Percentiles rank a stretch among this genome's conserved stretches.
phyloP scores from a whole-genome alignment of 2,329 filamentous ascomycete species.

The Salinomyces thailandicus region DNA sequence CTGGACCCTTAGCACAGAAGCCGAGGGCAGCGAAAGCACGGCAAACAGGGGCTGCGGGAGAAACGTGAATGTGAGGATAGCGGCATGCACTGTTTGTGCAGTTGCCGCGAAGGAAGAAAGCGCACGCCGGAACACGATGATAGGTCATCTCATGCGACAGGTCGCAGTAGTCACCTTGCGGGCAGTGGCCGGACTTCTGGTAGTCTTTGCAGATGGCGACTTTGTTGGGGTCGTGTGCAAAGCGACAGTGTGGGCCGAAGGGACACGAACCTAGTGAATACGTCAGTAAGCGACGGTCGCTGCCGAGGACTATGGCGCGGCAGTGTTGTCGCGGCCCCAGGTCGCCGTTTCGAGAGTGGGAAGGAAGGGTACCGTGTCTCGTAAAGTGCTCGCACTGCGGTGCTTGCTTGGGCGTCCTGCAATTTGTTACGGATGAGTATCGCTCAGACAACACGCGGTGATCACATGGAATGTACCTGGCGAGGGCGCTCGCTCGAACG shows the following conservation, averaged over 20 bases:
- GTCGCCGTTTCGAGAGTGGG: not conserved
- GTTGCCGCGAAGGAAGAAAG: slow-evolving; percentile 81
- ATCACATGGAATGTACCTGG: slow-evolving; percentile 15
- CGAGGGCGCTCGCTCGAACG: slow-evolving; percentile 42
- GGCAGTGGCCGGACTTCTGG: slow-evolving; percentile 68
- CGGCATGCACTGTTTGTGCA: slow-evolving; percentile 79
- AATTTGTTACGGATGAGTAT: not conserved
- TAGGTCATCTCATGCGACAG: slow-evolving; percentile 78
- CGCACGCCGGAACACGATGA: slow-evolving; percentile 75
- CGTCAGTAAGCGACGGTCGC: slow-evolving; percentile 16
- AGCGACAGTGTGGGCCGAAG: slow-evolving; percentile 70
- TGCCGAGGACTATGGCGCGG: slow-evolving; percentile 15
- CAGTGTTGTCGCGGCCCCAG: slow-evolving; percentile 3
- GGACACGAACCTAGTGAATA: slow-evolving; percentile 61
- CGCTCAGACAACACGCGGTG: not conserved
- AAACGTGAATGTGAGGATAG: slow-evolving; percentile 75
- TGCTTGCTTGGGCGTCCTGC: slow-evolving; percentile 11
- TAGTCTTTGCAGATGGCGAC: slow-evolving; percentile 86
- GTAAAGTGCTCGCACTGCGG: slow-evolving; percentile 26
- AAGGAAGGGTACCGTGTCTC: slow-evolving; percentile 26
- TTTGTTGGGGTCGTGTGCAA: slow-evolving; percentile 72
- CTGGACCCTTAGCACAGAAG: slow-evolving; percentile 73
- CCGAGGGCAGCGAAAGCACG: slow-evolving; percentile 73
- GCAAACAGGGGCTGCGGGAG: slow-evolving; percentile 70
- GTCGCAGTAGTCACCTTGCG: slow-evolving; percentile 69